Conservation (phyloP, 805 yeast species). For the Yamadazyma phyllophila region DNA sequence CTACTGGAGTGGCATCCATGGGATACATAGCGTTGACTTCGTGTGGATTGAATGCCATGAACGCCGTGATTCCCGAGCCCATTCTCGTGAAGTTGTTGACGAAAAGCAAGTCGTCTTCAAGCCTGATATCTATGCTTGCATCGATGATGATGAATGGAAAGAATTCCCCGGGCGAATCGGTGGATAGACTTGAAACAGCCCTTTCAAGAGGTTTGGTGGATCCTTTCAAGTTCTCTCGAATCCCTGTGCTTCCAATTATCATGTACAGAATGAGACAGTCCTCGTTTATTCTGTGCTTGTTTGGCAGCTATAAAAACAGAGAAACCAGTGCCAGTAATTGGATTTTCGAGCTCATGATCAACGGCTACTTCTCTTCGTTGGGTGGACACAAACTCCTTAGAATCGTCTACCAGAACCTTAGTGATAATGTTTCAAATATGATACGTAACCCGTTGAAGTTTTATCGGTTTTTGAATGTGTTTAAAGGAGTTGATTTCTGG, state of each 20-base stretch:
- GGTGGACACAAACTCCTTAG: constrained; percentile 33
- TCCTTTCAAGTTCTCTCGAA: constrained; percentile 35
- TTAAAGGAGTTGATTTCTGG: constrained; percentile 28
- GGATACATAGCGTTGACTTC: constrained; percentile 39
- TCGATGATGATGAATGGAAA: constrained; percentile 13
- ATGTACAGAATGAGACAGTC: constrained; percentile 34
- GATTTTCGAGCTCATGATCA: constrained; percentile 33
- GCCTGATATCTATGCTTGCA: constrained; percentile 6
- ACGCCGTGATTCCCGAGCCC: constrained; percentile 33
- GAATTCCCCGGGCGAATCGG: constrained; percentile 2
- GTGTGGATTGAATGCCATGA: constrained; percentile 37
- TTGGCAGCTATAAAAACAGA: not conserved
- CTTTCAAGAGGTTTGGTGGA: constrained; percentile 30
- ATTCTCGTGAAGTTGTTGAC: constrained; percentile 24
- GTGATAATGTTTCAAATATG: constrained; percentile 1
- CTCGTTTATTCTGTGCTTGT: constrained; percentile 4
- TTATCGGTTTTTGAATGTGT: constrained; percentile 11
- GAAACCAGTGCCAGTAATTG: constrained; percentile 14
- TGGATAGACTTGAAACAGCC: constrained; percentile 30
- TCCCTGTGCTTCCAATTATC: constrained; percentile 39
- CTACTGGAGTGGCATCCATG: constrained; percentile 38
- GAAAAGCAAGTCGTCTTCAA: not conserved
- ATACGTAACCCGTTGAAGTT: constrained; percentile 9
- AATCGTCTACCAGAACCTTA: constrained; percentile 13
- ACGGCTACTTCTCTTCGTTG: constrained; percentile 36